Base-by-base conservation (phyloP, 1,284 basidiomycete genomes). In the Porodaedalea pini region DNA sequence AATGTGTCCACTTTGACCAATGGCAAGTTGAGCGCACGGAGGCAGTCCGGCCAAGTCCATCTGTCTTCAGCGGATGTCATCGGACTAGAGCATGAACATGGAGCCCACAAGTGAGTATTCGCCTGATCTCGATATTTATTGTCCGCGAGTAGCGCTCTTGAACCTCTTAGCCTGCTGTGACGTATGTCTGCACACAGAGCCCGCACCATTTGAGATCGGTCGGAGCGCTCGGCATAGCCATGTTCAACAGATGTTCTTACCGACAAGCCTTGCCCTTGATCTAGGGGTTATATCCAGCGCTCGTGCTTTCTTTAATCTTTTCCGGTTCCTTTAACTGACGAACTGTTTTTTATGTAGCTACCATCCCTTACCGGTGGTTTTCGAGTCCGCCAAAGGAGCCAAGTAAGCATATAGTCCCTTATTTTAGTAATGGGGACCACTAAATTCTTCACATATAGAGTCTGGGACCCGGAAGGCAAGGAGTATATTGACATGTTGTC, bases 401-500 rank as follows among this genome's bases (percentile, higher is more conserved):
- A 91, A 87, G 90, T 92, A 78, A 80, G 82, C 68, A 25, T 58
- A 68, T 61, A 50, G 32, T 36, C 13, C 17, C 25, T 23, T 53
- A 57, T 43, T 27, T 7, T 29, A 41, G 54, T 63, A 53, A 67
- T 63, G 47, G 58, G 58, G 11, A 36, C 4, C 15, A 56, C 60
- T 63, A 54, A 62, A 61, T 43, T 11, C 10, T 7, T 15, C 4
- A 58, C 37, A 62, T 64, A 37, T 51, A 92, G 90, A 71, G 94
- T 97, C 67, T 97, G 94, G 92, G 94, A 98, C 71, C 93, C 92
- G 11, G 94, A 98, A 77, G 94, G 93, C 62, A 85, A 81, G 53
- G 90, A 93, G 69, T 95, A 94, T 72, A 92, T 94, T 61, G 92
- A 95, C 69, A 98, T 98, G 92, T 80, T 99, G 36, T 92, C 93